Conservation (phyloP, 768 basidiomycete genomes). For the Mycena epipterygia region DNA sequence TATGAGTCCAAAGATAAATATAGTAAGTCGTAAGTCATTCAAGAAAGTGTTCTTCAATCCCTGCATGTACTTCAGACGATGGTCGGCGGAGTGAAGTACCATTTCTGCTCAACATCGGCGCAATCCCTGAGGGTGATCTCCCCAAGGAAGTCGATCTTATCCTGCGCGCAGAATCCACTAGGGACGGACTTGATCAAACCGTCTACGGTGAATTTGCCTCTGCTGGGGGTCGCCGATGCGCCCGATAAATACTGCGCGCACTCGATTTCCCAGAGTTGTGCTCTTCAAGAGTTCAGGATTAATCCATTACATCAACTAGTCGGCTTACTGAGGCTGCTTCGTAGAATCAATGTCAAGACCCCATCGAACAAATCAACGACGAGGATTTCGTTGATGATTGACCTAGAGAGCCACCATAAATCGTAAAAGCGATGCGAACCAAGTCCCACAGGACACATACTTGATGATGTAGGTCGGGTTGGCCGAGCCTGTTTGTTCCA, state of each 20-base stretch:
- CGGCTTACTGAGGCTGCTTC: constrained; percentile 9
- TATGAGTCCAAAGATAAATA: too few relatives aligned
- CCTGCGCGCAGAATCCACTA: constrained; percentile 28
- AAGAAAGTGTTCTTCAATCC: too few relatives aligned
- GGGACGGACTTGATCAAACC: constrained; percentile 26
- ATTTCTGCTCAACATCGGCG: too few relatives aligned
- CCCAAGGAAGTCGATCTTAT: too few relatives aligned
- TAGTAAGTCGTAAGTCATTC: too few relatives aligned
- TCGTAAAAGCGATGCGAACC: background rate
- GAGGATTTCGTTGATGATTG: constrained; percentile 23
- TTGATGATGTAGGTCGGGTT: constrained; percentile 29
- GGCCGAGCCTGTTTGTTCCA: constrained; percentile 30
- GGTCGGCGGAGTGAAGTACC: too few relatives aligned
- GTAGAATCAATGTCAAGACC: constrained; percentile 15
- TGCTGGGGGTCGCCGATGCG: constrained; percentile 21
- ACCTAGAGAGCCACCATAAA: too few relatives aligned
- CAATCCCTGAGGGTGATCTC: too few relatives aligned
- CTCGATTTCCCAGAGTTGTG: constrained; percentile 28
- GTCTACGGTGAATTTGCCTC: constrained; percentile 23
- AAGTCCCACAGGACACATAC: constrained; percentile 1
- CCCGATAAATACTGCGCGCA: constrained; percentile 24
- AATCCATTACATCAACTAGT: background rate
- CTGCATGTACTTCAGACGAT: too few relatives aligned
- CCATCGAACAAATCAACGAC: constrained; percentile 19
- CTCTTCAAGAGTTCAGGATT: background rate